These are phyloP conservation scores for Colletotrichum chrysophilum DNA, from an alignment of 2,329 filamentous ascomycete species.

Conservation along the genomic window DNA sequence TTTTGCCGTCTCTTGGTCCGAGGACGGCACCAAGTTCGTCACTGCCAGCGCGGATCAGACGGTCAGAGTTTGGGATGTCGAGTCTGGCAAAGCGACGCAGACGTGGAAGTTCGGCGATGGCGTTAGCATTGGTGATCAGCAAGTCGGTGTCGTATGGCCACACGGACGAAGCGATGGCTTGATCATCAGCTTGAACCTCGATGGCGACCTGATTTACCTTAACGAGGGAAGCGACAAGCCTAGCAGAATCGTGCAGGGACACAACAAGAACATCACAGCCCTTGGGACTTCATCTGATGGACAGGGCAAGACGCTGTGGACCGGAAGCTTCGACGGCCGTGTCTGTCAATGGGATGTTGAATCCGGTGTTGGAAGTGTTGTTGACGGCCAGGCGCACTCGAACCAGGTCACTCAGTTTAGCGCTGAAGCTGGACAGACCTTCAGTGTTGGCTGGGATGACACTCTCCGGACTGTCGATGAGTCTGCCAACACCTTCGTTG, in stretches of 20 bases:
- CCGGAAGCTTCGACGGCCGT: slow-evolving; percentile 90
- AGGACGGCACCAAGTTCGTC: slow-evolving; percentile 83
- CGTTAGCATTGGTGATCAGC: slow-evolving; percentile 80
- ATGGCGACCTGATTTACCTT: slow-evolving; percentile 90
- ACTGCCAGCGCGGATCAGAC: slow-evolving; percentile 95
- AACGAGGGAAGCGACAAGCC: slow-evolving; percentile 73
- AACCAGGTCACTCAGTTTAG: slow-evolving; percentile 85
- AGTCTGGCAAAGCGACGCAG: slow-evolving; percentile 77
- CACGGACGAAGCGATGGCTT: slow-evolving; percentile 81
- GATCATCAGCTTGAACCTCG: slow-evolving; percentile 87
- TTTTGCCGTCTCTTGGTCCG: slow-evolving; percentile 88
- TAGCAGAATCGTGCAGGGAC: slow-evolving; percentile 77
- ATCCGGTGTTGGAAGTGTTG: slow-evolving; percentile 69
- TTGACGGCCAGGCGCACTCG: slow-evolving; percentile 83
- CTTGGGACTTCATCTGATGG: slow-evolving; percentile 62
- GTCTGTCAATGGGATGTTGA: slow-evolving; percentile 83
- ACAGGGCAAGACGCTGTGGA: slow-evolving; percentile 74
- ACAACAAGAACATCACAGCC: slow-evolving; percentile 90
- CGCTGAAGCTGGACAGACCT: slow-evolving; percentile 67
- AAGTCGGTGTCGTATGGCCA: slow-evolving; percentile 93
- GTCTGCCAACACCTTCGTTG: slow-evolving; percentile 76
- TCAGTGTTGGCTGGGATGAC: slow-evolving; percentile 94
- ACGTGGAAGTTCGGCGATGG: slow-evolving; percentile 83
- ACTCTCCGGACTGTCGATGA: slow-evolving; percentile 81
- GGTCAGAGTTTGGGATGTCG: slow-evolving; percentile 91